phyloP scores from a whole-genome alignment of 345 rosid species.

The Streptanthus diversifolius region DNA sequence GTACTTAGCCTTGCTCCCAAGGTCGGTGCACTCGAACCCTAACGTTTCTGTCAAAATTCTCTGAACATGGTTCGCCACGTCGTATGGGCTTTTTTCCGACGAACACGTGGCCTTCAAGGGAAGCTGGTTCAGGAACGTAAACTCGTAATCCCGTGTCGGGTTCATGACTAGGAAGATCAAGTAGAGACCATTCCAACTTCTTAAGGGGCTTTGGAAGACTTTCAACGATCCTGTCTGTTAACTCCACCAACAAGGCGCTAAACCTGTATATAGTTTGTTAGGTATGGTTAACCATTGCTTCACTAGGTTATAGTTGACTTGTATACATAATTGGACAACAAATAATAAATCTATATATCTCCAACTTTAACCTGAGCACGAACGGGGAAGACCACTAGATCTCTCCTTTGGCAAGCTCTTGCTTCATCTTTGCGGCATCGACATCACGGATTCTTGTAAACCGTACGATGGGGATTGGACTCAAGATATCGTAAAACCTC shows the following conservation, averaged over 20 bases:
- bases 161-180: slow-evolving; percentile 60
- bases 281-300: not conserved
- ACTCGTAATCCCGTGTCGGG: not conserved
- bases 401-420: slow-evolving; percentile 55
- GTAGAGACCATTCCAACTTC: slow-evolving; percentile 51
- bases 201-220: slow-evolving; percentile 61
- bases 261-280: slow-evolving; percentile 32
- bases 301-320: too few relatives aligned
- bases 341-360: too few relatives aligned
- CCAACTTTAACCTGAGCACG: slow-evolving; percentile 20
- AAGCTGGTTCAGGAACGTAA: not conserved
- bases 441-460: slow-evolving; percentile 49
- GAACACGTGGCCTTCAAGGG: not conserved
- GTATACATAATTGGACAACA: too few relatives aligned
- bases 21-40: not conserved
- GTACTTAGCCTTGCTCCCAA: not conserved
- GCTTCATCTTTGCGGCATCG: slow-evolving; percentile 53
- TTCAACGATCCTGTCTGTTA: slow-evolving; percentile 68
- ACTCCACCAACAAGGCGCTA: slow-evolving; percentile 63
- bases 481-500: not conserved
- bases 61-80: not conserved
- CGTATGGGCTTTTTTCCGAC: not conserved
- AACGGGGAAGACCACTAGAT: slow-evolving; percentile 65
- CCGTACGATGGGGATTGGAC: slow-evolving; percentile 53
- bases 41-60: not conserved